Percentiles rank a stretch among this genome's conserved stretches.
These are phyloP conservation scores for Oxyria digyna DNA, from an alignment of 148 eudicot species.

Conservation along the genomic window DNA sequence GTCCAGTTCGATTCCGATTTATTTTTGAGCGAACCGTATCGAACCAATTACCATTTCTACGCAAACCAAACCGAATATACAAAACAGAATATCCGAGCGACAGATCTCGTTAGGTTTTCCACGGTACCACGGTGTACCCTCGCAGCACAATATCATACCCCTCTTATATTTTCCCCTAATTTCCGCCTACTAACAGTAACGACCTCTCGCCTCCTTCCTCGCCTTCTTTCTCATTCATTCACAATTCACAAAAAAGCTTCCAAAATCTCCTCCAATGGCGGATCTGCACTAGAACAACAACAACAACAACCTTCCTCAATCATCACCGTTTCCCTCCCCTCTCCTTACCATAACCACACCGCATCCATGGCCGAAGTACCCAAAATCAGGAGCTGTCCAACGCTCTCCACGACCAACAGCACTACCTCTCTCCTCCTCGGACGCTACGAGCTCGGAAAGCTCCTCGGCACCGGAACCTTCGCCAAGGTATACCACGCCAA, in stretches of 20 bases:
- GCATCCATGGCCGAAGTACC: neutral
- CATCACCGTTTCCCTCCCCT: neutral
- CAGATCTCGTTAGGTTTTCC: too few species aligned
- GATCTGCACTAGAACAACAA: slow-evolving; percentile 6
- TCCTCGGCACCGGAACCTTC: slow-evolving; percentile 25
- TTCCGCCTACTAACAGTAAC: too few species aligned
- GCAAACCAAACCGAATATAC: too few species aligned
- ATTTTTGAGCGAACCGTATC: too few species aligned
- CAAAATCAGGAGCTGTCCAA: neutral
- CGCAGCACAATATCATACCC: too few species aligned
- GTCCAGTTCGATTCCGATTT: too few species aligned
- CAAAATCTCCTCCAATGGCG: slow-evolving; percentile 1
- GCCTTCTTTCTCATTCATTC: too few species aligned
- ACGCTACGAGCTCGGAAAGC: slow-evolving; percentile 21
- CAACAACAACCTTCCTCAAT: neutral
- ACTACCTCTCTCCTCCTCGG: slow-evolving; percentile 17
- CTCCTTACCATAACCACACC: neutral
- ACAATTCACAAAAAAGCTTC: neutral
- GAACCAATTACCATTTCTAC: too few species aligned
- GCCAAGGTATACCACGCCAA: slow-evolving; percentile 43
- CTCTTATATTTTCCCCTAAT: too few species aligned
- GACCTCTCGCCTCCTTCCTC: too few species aligned
- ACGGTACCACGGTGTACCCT: too few species aligned
- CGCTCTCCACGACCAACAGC: neutral
- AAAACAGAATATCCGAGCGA: too few species aligned